These are phyloP conservation scores for Scheffersomyces lignosus DNA, from an alignment of 805 yeast genomes.

Conservation along the genomic window DNA sequence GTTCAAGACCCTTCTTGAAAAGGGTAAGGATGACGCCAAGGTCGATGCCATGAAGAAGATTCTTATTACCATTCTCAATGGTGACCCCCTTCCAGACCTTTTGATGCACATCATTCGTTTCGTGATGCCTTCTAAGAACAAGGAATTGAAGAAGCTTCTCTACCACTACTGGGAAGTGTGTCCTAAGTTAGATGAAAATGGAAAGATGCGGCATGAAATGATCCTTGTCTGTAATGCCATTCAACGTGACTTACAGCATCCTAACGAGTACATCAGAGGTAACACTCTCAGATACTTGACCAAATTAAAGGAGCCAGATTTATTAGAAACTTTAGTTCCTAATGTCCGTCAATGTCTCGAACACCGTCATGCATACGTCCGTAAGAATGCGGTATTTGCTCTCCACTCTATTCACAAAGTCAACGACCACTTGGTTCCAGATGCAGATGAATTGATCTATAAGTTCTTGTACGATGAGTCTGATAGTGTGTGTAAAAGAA, in stretches of 20 bases:
- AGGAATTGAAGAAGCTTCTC: conserved; percentile 86
- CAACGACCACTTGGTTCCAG: conserved; percentile 87
- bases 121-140: conserved; percentile 93
- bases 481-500: conserved; percentile 92
- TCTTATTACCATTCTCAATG: conserved; percentile 82
- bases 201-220: conserved; percentile 97
- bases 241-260: conserved; percentile 96
- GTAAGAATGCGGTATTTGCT: conserved; percentile 95
- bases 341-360: conserved; percentile 87
- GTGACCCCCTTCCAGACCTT: conserved; percentile 88
- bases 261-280: conserved; percentile 96
- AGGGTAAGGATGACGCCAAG: conserved; percentile 85
- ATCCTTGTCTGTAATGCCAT: conserved; percentile 97
- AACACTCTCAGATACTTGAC: conserved; percentile 89
- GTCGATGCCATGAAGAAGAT: conserved; percentile 88
- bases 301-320: conserved; percentile 88
- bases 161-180: conserved; percentile 98
- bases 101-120: conserved; percentile 96
- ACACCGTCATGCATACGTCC: conserved; percentile 96
- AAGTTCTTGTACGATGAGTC: conserved; percentile 77
- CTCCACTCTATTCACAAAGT: conserved; percentile 78
- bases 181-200: conserved; percentile 83
- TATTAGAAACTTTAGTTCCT: conserved; percentile 93
- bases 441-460: conserved; percentile 83
- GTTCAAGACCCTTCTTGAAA: conserved; percentile 76